These are phyloP conservation scores for Nakazawaea wickerhamii DNA, from an alignment of 805 yeast genomes.

Conservation along the genomic window DNA sequence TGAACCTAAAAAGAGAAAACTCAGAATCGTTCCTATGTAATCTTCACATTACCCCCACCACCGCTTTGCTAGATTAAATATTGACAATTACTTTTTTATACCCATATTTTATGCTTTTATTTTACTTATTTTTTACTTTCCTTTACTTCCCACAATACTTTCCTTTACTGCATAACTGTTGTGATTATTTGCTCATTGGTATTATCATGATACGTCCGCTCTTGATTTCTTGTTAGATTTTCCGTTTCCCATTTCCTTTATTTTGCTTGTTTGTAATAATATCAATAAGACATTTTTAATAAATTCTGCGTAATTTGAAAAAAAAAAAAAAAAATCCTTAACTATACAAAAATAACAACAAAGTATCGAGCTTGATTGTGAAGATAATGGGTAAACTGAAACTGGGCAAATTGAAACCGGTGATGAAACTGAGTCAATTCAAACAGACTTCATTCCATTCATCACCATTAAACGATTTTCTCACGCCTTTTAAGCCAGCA, in stretches of 20 bases:
- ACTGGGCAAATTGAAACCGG: neutral
- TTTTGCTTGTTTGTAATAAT: too few relatives aligned
- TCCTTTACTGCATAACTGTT: too few relatives aligned
- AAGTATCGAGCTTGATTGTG: too few relatives aligned
- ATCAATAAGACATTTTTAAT: too few relatives aligned
- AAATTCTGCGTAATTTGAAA: too few relatives aligned
- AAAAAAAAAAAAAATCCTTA: neutral
- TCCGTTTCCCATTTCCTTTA: too few relatives aligned
- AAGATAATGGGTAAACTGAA: neutral
- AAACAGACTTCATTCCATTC: slow-evolving; percentile 30
- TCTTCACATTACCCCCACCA: neutral
- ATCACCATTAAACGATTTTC: slow-evolving; percentile 72
- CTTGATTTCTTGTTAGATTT: too few relatives aligned
- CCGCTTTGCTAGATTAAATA: neutral
- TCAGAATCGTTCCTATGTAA: slow-evolving; percentile 4
- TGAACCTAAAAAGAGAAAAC: slow-evolving; percentile 8
- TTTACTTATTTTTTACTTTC: too few relatives aligned
- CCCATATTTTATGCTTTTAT: too few relatives aligned
- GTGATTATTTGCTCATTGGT: too few relatives aligned
- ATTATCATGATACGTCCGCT: too few relatives aligned
- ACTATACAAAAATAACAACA: neutral
- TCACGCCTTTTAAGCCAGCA: slow-evolving; percentile 74
- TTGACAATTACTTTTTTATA: neutral
- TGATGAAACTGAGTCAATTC: neutral
- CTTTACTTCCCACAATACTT: too few relatives aligned